Conservation (phyloP, 2,329 filamentous ascomycete species). For the Cercospora nicotianae region DNA sequence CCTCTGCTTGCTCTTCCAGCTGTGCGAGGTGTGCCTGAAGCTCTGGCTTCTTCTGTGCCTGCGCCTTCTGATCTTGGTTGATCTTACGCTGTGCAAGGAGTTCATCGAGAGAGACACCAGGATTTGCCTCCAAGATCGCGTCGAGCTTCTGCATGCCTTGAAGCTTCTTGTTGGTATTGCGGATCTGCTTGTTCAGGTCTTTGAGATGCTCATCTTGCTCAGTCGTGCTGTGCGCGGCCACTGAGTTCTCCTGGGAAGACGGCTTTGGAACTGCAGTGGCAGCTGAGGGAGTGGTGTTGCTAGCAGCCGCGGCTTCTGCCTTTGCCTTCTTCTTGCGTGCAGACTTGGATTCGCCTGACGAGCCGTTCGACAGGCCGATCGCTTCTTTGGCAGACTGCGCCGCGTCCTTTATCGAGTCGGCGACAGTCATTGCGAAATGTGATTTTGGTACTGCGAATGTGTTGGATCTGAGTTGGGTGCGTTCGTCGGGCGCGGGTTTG, state of each 20-base stretch:
- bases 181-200: conserved; percentile 90
- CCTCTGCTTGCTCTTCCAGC: conserved; percentile 70
- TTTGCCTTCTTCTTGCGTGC: conserved; percentile 51
- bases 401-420: conserved; percentile 14
- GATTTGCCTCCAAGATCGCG: conserved; percentile 66
- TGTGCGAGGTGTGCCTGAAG: conserved; percentile 68
- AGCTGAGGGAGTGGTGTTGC: conserved; percentile 27
- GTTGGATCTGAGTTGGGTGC: background rate
- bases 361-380: conserved; percentile 56
- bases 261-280: conserved; percentile 25
- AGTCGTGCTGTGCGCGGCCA: conserved; percentile 51
- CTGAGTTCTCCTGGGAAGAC: conserved; percentile 29
- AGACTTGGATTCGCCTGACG: conserved; percentile 52
- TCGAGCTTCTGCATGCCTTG: conserved; percentile 72
- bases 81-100: conserved; percentile 70
- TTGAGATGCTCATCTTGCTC: conserved; percentile 78
- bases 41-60: conserved; percentile 73
- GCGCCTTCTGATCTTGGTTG: conserved; percentile 76
- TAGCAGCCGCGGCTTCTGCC: conserved; percentile 41
- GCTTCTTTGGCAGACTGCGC: conserved; percentile 40
- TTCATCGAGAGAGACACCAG: conserved; percentile 69
- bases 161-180: conserved; percentile 94
- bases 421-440: conserved; percentile 11
- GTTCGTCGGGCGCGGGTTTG: background rate
- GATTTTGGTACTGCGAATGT: background rate